Evolutionary conservation across 1,139 yeast species (phyloP).

Genomic region (Lodderomyces jiufengensis): DNA sequence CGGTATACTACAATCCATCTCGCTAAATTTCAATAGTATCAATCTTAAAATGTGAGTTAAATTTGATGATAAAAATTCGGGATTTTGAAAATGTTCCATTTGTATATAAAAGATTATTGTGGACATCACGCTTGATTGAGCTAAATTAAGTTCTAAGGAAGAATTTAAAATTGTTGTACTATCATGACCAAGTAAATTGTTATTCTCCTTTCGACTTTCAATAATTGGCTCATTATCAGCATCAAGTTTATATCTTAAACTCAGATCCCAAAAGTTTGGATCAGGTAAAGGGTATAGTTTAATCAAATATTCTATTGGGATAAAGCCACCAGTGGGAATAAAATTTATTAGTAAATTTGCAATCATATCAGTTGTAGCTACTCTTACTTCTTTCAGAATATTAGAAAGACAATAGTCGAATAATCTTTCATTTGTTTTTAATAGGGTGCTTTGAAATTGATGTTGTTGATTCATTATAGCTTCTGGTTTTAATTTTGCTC

Average conservation of each 20-base stretch:
- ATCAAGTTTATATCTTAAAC: slow-evolving; percentile 13
- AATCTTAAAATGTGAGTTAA: slow-evolving; percentile 28
- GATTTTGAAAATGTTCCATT: slow-evolving; percentile 41
- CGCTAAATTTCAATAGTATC: slow-evolving; percentile 31
- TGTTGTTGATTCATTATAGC: slow-evolving; percentile 41
- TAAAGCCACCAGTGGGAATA: slow-evolving; percentile 40
- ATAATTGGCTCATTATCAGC: slow-evolving; percentile 17
- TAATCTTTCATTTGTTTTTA: slow-evolving; percentile 30
- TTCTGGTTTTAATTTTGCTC: slow-evolving; percentile 44
- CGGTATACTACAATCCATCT: slow-evolving; percentile 14
- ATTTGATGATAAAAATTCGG: slow-evolving; percentile 33
- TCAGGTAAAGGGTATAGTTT: slow-evolving; percentile 28
- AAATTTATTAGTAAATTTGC: slow-evolving; percentile 35
- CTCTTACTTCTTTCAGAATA: slow-evolving; percentile 33
- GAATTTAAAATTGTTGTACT: slow-evolving; percentile 24
- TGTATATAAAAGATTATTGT: slow-evolving; percentile 37
- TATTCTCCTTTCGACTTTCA: slow-evolving; percentile 22
- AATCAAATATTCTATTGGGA: slow-evolving; percentile 34
- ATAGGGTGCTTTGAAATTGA: slow-evolving; percentile 31
- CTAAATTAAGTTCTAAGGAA: slow-evolving; percentile 20
- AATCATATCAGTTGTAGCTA: slow-evolving; percentile 36
- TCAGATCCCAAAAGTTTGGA: slow-evolving; percentile 23
- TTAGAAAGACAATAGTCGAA: slow-evolving; percentile 31
- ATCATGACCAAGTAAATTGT: slow-evolving; percentile 23
- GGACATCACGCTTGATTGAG: slow-evolving; percentile 34